A percentile compares a stretch with the other conserved stretches of the same genome.
Conservation (phyloP, 495 filamentous ascomycete genomes). For the Aspergillus homomorphus region DNA sequence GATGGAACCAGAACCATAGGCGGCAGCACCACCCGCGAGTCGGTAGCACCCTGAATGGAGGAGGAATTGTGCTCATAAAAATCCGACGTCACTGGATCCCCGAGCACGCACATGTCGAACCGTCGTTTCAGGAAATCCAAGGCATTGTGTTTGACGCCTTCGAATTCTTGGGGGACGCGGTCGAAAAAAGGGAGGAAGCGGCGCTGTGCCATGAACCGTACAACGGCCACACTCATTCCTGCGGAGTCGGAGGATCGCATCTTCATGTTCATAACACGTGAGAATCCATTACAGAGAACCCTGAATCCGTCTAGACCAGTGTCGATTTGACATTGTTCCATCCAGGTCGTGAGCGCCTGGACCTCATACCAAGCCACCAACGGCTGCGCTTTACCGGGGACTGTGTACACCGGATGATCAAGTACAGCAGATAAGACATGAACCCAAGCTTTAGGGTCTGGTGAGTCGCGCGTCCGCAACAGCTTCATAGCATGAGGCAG, state of each 20-base stretch:
- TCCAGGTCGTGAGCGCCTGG: conserved; percentile 33
- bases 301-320: conserved; percentile 43
- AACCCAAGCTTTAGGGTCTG: conserved; percentile 39
- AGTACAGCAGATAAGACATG: conserved; percentile 33
- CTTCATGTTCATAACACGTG: conserved; percentile 37
- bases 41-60: conserved; percentile 11
- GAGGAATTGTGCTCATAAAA: conserved; percentile 24
- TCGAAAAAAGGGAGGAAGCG: conserved; percentile 8
- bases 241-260: conserved; percentile 23
- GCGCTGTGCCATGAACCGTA: conserved; percentile 14
- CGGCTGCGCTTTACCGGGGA: conserved; percentile 28
- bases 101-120: conserved; percentile 40
- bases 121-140: conserved; percentile 33
- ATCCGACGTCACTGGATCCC: conserved; percentile 23
- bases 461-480: conserved; percentile 29
- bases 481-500: conserved; percentile 47
- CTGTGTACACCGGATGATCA: conserved; percentile 15
- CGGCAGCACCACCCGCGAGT: conserved; percentile 27
- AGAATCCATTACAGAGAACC: conserved; percentile 44
- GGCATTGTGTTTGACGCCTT: conserved; percentile 32
- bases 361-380: conserved; percentile 45
- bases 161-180: conserved; percentile 14
- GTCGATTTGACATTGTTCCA: conserved; percentile 37
- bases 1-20: conserved; percentile 39
- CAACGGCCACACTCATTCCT: conserved; percentile 25